phyloP scores from a whole-genome alignment of 129 eudicot species.

The Pittosporum tobira region DNA sequence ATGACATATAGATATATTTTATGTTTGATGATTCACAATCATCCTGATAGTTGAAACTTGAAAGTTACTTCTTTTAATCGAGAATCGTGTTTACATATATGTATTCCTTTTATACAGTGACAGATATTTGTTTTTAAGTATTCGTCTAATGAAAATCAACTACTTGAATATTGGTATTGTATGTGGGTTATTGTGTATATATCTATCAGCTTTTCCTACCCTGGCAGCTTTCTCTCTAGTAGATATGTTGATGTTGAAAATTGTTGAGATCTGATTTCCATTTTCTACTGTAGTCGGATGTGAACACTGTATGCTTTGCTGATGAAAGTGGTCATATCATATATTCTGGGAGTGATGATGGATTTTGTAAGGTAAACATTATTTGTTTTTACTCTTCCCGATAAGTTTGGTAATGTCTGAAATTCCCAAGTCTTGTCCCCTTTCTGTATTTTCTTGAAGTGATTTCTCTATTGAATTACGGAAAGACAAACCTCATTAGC shows the following conservation, averaged over 20 bases:
- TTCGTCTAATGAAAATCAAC: neutral
- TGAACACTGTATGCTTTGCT: slow-evolving; percentile 83
- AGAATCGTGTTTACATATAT: too few species aligned
- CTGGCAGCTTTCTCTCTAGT: neutral
- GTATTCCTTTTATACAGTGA: neutral
- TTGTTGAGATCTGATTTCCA: slow-evolving; percentile 9
- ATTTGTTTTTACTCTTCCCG: neutral
- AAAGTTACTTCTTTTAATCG: neutral
- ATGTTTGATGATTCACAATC: neutral
- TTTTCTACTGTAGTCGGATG: slow-evolving; percentile 64
- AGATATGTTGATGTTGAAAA: neutral
- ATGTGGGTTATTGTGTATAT: neutral
- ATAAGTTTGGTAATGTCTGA: neutral
- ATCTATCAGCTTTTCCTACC: neutral
- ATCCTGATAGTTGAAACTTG: too few species aligned
- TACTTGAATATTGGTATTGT: neutral
- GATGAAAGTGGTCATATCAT: slow-evolving; percentile 77
- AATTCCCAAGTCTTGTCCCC: neutral
- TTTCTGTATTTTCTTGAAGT: neutral
- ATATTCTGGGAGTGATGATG: slow-evolving; percentile 86
- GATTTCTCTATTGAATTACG: neutral
- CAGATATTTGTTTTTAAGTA: neutral
- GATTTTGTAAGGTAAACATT: slow-evolving; percentile 57
- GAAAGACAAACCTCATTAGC: too few species aligned
- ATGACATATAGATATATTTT: neutral